These are phyloP conservation scores for Lipomyces starkeyi DNA, from an alignment of 805 yeast species.

Conservation along the genomic window DNA sequence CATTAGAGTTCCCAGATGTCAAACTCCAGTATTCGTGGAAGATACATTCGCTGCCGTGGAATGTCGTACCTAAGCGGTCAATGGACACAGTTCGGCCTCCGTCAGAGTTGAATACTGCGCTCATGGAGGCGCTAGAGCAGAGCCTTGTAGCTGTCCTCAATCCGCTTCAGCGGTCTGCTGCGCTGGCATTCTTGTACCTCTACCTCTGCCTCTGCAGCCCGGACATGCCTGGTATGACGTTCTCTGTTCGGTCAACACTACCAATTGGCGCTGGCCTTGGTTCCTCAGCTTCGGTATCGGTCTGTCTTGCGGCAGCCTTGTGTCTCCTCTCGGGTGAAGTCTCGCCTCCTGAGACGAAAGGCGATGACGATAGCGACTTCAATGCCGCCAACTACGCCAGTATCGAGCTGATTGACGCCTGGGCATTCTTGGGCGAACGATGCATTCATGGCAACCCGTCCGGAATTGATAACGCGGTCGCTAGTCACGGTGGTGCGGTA, in stretches of 20 bases:
- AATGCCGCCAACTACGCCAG: conserved; percentile 45
- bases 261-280: conserved; percentile 98
- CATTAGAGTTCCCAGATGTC: conserved; percentile 85
- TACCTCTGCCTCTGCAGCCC: conserved; percentile 63
- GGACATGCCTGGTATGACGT: conserved; percentile 57
- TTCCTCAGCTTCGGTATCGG: conserved; percentile 88
- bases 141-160: conserved; percentile 55
- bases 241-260: conserved; percentile 76
- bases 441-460: conserved; percentile 97
- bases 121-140: conserved; percentile 57
- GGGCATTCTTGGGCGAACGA: conserved; percentile 93
- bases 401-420: conserved; percentile 70
- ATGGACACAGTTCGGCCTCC: conserved; percentile 26
- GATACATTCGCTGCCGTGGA: conserved; percentile 66
- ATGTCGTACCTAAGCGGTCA: conserved; percentile 42
- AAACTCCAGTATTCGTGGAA: conserved; percentile 69
- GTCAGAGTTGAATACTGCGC: conserved; percentile 61
- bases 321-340: conserved; percentile 29
- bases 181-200: conserved; percentile 81
- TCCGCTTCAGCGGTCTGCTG: conserved; percentile 74
- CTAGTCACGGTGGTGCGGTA: conserved; percentile 95
- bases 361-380: conserved; percentile 39
- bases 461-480: conserved; percentile 96
- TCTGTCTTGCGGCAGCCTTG: conserved; percentile 70
- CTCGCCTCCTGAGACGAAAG: conserved; percentile 18